Evolutionary conservation across 805 yeast species (phyloP).

Genomic region (Barnettozyma pratensis): DNA sequence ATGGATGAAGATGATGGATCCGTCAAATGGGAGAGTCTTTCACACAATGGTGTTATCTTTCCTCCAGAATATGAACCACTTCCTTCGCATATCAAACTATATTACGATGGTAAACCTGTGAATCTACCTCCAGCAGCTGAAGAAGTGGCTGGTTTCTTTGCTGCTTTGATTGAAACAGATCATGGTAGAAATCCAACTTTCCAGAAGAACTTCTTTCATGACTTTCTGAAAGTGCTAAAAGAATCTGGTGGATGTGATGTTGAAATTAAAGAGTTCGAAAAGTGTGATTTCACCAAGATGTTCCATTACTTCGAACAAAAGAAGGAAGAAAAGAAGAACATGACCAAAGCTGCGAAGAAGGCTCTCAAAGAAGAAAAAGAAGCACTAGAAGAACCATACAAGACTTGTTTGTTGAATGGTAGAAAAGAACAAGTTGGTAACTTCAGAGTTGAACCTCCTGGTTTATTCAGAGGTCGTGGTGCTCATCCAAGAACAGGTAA

Average conservation of each 20-base stretch:
- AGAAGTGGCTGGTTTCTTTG: constrained; percentile 95
- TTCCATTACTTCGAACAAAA: constrained; percentile 61
- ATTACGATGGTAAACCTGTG: constrained; percentile 74
- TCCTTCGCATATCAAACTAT: constrained; percentile 69
- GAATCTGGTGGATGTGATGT: constrained; percentile 65
- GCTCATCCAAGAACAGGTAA: constrained; percentile 96
- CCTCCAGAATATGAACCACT: constrained; percentile 90
- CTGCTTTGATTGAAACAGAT: constrained; percentile 81
- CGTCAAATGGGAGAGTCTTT: constrained; percentile 80
- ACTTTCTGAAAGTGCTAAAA: constrained; percentile 62
- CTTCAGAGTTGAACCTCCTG: constrained; percentile 94
- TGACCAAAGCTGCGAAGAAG: constrained; percentile 74
- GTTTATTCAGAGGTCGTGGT: constrained; percentile 92
- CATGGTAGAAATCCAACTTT: constrained; percentile 85
- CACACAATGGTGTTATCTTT: constrained; percentile 86
- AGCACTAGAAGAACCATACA: constrained; percentile 70
- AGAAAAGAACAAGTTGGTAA: constrained; percentile 90
- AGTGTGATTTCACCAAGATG: constrained; percentile 77
- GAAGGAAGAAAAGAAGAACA: constrained; percentile 65
- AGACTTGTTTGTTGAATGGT: constrained; percentile 78
- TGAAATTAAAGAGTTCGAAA: constrained; percentile 49
- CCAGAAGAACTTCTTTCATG: constrained; percentile 81
- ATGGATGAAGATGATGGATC: constrained; percentile 58
- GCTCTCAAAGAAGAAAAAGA: constrained; percentile 67
- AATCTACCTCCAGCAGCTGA: constrained; percentile 77